A percentile compares a stretch with the other conserved stretches of the same genome.
phyloP scores from a whole-genome alignment of 2,329 filamentous ascomycete genomes.

The Calonectria henricotiae region DNA sequence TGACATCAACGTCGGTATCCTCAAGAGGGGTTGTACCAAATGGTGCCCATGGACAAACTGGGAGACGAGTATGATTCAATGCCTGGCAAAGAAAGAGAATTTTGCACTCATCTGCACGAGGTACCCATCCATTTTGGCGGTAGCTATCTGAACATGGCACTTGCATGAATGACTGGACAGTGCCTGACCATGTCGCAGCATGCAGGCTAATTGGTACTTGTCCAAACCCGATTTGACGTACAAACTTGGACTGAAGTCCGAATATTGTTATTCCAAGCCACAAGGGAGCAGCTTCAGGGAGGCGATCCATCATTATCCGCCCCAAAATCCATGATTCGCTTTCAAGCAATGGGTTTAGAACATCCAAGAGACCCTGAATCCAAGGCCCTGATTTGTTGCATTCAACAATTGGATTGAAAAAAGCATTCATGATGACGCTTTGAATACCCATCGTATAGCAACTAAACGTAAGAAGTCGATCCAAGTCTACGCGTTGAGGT shows the following conservation, averaged over 20 bases:
- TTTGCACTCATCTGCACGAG: slow-evolving; percentile 17
- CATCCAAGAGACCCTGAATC: slow-evolving; percentile 11
- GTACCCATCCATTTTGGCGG: neutral
- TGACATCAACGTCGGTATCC: neutral
- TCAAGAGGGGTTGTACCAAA: slow-evolving; percentile 18
- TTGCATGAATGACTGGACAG: slow-evolving; percentile 18
- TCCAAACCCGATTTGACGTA: neutral
- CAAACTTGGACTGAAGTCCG: neutral
- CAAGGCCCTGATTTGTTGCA: slow-evolving; percentile 22
- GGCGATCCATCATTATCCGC: slow-evolving; percentile 17
- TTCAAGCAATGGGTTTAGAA: neutral
- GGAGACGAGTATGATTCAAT: neutral
- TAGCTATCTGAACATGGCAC: neutral
- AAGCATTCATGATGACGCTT: neutral
- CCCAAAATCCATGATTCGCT: slow-evolving; percentile 23
- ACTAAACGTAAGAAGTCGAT: slow-evolving; percentile 21
- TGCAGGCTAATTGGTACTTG: neutral
- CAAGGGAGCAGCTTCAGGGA: neutral
- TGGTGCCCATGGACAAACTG: slow-evolving; percentile 19
- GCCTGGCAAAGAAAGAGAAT: slow-evolving; percentile 4
- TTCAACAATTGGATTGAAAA: slow-evolving; percentile 1
- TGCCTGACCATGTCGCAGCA: slow-evolving; percentile 11
- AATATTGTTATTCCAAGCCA: slow-evolving; percentile 2
- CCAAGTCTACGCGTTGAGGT: neutral
- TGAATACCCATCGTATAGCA: neutral